phyloP scores from a whole-genome alignment of 1,284 basidiomycete species.

The Retiboletus flavoniger region DNA sequence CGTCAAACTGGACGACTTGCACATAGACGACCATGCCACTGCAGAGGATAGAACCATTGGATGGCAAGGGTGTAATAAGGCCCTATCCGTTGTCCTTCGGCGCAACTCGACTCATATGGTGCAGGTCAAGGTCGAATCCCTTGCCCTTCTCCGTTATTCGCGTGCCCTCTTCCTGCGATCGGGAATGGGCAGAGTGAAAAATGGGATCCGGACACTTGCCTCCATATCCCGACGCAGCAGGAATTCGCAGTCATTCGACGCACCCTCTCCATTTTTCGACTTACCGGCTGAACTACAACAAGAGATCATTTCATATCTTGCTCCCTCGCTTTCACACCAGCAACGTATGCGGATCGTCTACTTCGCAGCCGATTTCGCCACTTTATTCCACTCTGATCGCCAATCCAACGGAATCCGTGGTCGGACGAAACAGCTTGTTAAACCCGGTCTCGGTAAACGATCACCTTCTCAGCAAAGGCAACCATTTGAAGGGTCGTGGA shows the following conservation, averaged over 20 bases:
- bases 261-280: conserved; percentile 33
- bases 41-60: conserved; percentile 33
- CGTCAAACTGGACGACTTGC: conserved; percentile 48
- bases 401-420: background rate
- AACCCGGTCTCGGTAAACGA: conserved; percentile 10
- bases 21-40: conserved; percentile 22
- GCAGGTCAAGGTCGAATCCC: conserved; percentile 47
- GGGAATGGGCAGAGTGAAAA: background rate
- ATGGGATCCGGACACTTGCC: background rate
- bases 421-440: conserved; percentile 5
- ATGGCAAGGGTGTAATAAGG: conserved; percentile 35
- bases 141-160: conserved; percentile 51
- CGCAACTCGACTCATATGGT: conserved; percentile 37
- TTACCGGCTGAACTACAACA: conserved; percentile 65
- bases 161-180: conserved; percentile 48
- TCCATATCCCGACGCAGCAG: conserved; percentile 6
- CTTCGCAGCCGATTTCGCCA: conserved; percentile 51
- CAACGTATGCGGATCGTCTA: conserved; percentile 57
- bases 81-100: conserved; percentile 41
- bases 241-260: conserved; percentile 11
- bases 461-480: conserved; percentile 3
- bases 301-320: conserved; percentile 57
- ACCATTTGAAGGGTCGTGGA: conserved; percentile 30
- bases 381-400: conserved; percentile 45
- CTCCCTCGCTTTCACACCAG: conserved; percentile 54